Evolutionary conservation across 73 alveolate genomes (phyloP), one percentile per base, ranked within the genome.

Genomic region (Paramecium bursaria): DNA sequence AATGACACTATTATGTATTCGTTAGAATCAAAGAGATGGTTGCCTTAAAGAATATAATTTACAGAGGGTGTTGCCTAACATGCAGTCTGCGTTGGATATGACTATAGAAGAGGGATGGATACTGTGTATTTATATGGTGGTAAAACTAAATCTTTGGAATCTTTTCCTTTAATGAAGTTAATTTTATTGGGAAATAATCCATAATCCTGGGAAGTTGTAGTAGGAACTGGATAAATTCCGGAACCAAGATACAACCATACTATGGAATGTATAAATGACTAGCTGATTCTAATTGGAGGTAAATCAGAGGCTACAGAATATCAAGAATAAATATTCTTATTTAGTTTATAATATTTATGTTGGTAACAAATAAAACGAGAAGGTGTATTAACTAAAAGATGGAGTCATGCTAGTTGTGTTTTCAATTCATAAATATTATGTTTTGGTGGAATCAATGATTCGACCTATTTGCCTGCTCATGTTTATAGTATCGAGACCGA

Each of bases 351-450:
- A 39, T 35, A 39, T 21, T 19, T 4, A 15, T 35, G 44, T 25
- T 67, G 82, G 82, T 25, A 21, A 17, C 35, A n/a, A 33, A 47
- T 67, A 0, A 67, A 67, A 21, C 15, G 55, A 39, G 2, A 67
- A 35, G 82, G 82, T 21, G 33, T 67, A 17, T 30, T 31, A 26
- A 67, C 82, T 0, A 67, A 67, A 67, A 31, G 82, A 39, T 67
- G 82, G 82, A 67, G 82, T 67, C 82, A 67, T 42, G 33, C 50
- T 4, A 67, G 82, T 67, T 67, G 82, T 39, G 13, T 35, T 1
- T 67, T 21, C 22, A 47, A 42, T 4, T 5, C 60, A 2, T 25
- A 67, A 25, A 67, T 67, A 39, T 7, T 67, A 3, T 67, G 82
- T 15, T 67, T 67, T 67, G 82, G 82, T 0, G 82, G 82, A n/a